Evolutionary conservation across 345 rosid species (phyloP).

Genomic region (Geranium rotundifolium): DNA sequence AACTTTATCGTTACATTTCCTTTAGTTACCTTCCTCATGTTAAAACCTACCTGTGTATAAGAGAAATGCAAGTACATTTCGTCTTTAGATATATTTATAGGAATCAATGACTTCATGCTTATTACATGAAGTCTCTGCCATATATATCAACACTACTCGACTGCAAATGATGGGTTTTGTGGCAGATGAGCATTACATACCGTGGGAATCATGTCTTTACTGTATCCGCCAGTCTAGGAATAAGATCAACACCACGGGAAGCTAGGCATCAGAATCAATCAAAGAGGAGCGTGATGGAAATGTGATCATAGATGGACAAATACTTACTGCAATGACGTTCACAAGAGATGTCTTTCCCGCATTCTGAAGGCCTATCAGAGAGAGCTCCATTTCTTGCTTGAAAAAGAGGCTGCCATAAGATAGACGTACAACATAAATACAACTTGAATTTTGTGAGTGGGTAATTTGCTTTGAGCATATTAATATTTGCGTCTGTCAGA

Average conservation of each 20-base stretch:
- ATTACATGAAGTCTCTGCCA: background rate
- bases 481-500: too few relatives aligned
- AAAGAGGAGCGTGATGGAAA: constrained; percentile 2
- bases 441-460: too few relatives aligned
- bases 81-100: background rate
- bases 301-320: background rate
- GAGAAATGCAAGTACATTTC: background rate
- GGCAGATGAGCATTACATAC: constrained; percentile 16
- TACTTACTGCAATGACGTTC: constrained; percentile 53
- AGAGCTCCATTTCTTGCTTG: constrained; percentile 64
- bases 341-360: constrained; percentile 71
- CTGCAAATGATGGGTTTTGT: background rate
- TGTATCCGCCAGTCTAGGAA: constrained; percentile 70
- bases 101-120: background rate
- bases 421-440: background rate
- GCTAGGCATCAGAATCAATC: constrained; percentile 12
- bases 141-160: background rate
- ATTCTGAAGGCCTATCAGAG: constrained; percentile 62
- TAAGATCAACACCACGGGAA: constrained; percentile 8
- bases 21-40: constrained; percentile 82
- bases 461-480: too few relatives aligned
- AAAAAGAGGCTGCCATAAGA: constrained; percentile 36
- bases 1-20: constrained; percentile 74
- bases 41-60: constrained; percentile 58
- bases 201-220: constrained; percentile 94